phyloP scores from a whole-genome alignment of 805 yeast species.

The Maudiozyma turicensis region DNA sequence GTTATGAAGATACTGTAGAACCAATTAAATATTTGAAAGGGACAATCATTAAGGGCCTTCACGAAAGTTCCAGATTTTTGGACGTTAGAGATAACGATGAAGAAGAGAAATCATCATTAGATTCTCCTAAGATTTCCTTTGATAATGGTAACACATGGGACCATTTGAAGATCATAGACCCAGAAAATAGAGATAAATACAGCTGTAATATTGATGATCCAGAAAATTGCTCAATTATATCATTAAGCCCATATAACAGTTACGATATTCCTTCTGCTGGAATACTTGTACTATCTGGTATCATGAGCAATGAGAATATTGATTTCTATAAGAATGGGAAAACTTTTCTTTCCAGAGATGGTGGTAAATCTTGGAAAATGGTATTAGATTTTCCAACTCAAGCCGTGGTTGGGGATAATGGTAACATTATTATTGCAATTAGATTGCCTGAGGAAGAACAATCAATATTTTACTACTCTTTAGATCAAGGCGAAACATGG shows the following conservation, averaged over 20 bases:
- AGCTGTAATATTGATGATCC: conserved; percentile 26
- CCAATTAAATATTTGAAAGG: conserved; percentile 13
- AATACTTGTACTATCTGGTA: conserved; percentile 23
- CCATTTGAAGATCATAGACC: conserved; percentile 36
- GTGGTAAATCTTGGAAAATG: conserved; percentile 62
- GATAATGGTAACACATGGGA: conserved; percentile 50
- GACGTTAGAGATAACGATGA: background rate
- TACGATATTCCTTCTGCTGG: conserved; percentile 49
- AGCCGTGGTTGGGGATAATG: conserved; percentile 66
- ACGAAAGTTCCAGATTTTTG: background rate
- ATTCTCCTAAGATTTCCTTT: conserved; percentile 22
- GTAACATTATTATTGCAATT: conserved; percentile 60
- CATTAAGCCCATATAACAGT: conserved; percentile 32
- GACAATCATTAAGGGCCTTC: conserved; percentile 12
- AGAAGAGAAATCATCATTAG: conserved; percentile 9
- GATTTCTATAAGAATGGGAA: conserved; percentile 10
- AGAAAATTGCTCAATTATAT: conserved; percentile 39
- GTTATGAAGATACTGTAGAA: conserved; percentile 4
- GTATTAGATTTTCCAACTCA: conserved; percentile 43
- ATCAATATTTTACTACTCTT: conserved; percentile 40
- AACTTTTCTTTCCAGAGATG: conserved; percentile 65
- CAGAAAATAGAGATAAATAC: conserved; percentile 25
- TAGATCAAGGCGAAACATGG: conserved; percentile 73
- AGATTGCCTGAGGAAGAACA: conserved; percentile 26
- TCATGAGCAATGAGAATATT: conserved; percentile 10